Base-by-base conservation (phyloP, 768 basidiomycete genomes). In the Rhodotorula taiwanensis region DNA sequence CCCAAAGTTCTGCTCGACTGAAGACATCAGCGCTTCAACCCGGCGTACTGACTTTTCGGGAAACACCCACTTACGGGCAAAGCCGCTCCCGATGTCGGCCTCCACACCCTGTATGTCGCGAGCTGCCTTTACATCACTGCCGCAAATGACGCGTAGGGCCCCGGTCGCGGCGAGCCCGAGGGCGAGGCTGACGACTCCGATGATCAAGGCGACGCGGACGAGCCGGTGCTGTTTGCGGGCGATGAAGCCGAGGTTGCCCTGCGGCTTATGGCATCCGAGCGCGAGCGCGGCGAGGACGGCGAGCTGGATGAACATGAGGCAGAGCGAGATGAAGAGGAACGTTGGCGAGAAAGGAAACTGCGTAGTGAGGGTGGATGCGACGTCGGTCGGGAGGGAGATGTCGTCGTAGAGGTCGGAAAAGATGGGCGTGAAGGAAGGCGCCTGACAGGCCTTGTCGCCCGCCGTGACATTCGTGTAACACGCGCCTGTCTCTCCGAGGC, bases 341-440 rank as follows among this genome's bases (percentile, higher is more conserved):
- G 62, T 48, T 0, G 66, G 62, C 11, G 55, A 51, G 54, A 68
- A 61, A 13, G 66, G 62, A 51, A 68, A 68, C 33, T 68, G 62
- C 18, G 52, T 54, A 4, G 66, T 61, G 2, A 68, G 58, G 23
- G 52, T 4, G 31, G 18, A 15, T 1, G 33, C 15, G 14, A 55
- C 20, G 39, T 31, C 4, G 34, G 50, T 4, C 5, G 58, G 42
- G 21, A 68, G 52, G n/a, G 34, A 31, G 51, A 53, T 43, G 41
- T 39, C 13, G n/a, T 47, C 39, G 45, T 52, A 52, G 28, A 57
- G 27, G 20, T 63, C 61, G 49, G 52, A n/a, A 49, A 68, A 68
- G 39, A 60, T 60, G 0, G 66, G 66, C 8, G 66, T 68, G 62
- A 68, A 64, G 10, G 66, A 57, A 3, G 66, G 58, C 8, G 51